Base-by-base conservation (phyloP, 169 alveolate species). In the Cyclospora cayetanensis region DNA sequence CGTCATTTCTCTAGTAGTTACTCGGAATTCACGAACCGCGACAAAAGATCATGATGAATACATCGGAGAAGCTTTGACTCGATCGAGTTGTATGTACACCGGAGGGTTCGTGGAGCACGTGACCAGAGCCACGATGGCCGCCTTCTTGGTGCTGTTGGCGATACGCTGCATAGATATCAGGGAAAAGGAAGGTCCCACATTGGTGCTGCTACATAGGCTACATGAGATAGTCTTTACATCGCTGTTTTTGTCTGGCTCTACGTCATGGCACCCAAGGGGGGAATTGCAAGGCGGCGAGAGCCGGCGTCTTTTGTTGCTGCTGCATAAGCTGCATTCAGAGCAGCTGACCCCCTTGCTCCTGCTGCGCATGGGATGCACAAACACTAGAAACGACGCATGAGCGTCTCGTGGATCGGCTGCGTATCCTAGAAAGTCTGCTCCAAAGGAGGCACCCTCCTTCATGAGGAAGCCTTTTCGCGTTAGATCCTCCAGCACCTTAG, bases 41-140 rank as follows among this genome's bases (percentile, higher is more conserved):
- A n/a, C n/a, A n/a, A n/a, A n/a, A n/a, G n/a, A n/a, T n/a, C n/a
- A n/a, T n/a, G n/a, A n/a, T n/a, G n/a, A 55, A 9, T 55, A 55
- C 9, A 55, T 15, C 34, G 31, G n/a, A 55, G 70, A 55, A 55
- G 70, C 31, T 29, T 55, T 55, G n/a, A 55, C n/a, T 4, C 70
- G 70, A 29, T 55, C 29, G 31, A 55, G 70, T 29, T 55, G 70
- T 55, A 55, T 55, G 70, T 55, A 55, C 70, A 55, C 70, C 70
- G 70, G 70, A 55, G 70, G 70, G 34, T 22, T 20, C 70, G n/a
- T 4, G 70, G 34, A 9, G 29, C 70, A 22, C 34, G 34, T 4
- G 7, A 55, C 70, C 70, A 55, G 29, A 11, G 70, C 70, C 15
- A 55, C 11, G n/a, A 55, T 9, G 7, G 70, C 70, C 27, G 29